phyloP scores from a whole-genome alignment of 148 eudicot species.

The Nepenthes gracilis region DNA sequence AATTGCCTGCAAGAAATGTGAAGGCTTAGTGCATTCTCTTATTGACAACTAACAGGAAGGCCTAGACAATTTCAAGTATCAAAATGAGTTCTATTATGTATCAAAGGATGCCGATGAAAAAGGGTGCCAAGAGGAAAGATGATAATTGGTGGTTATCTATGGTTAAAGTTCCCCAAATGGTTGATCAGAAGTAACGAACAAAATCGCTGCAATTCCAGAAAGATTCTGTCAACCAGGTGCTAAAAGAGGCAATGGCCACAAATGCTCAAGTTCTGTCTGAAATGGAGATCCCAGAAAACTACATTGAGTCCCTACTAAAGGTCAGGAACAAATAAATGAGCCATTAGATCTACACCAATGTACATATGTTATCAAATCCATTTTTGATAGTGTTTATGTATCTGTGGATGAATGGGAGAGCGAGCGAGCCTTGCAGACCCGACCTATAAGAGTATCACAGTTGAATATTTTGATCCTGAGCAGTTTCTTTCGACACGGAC shows the following conservation, averaged over 20 bases:
- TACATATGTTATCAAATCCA: not conserved
- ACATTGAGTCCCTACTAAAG: constrained; percentile 74
- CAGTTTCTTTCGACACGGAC: constrained; percentile 46
- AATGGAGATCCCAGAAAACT: constrained; percentile 69
- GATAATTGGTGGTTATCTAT: constrained; percentile 89
- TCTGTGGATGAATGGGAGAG: constrained; percentile 46
- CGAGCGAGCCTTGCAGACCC: constrained; percentile 58
- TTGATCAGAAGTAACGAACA: constrained; percentile 36
- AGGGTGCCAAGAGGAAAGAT: constrained; percentile 26
- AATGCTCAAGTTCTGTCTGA: constrained; percentile 62
- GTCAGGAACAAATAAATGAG: constrained; percentile 15
- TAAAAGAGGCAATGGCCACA: constrained; percentile 79
- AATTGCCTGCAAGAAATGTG: not conserved
- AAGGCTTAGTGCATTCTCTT: not conserved
- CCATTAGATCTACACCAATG: not conserved
- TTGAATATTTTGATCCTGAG: constrained; percentile 57
- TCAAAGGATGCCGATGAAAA: constrained; percentile 39
- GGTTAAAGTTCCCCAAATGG: constrained; percentile 63
- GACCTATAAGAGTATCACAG: constrained; percentile 50
- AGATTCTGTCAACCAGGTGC: constrained; percentile 66
- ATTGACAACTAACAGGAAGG: constrained; percentile 32
- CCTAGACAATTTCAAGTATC: constrained; percentile 63
- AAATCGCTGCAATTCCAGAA: constrained; percentile 62
- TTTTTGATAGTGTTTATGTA: constrained; percentile 1
- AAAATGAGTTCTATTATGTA: constrained; percentile 53